A percentile compares a stretch with the other conserved stretches of the same genome.
These are phyloP conservation scores for Bondarzewia mesenterica DNA, from an alignment of 1,284 basidiomycete genomes.

Conservation along the genomic window DNA sequence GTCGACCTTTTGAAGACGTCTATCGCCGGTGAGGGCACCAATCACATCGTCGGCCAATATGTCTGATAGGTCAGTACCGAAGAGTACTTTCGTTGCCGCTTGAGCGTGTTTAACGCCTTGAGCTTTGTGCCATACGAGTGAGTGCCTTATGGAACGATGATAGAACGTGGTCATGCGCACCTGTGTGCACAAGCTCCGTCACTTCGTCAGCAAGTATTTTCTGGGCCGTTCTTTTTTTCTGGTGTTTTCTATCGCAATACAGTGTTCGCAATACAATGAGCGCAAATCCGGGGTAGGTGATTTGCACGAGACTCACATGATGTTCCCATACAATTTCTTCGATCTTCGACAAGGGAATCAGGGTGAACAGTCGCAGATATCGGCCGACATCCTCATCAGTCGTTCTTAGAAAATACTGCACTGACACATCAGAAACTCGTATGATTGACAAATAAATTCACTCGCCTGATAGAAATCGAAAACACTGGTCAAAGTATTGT, in stretches of 20 bases:
- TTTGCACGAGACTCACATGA: constrained; percentile 27
- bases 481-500: constrained; percentile 66
- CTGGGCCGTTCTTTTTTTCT: constrained; percentile 65
- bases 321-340: constrained; percentile 54
- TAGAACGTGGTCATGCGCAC: constrained; percentile 33
- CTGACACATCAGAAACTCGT: not conserved
- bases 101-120: constrained; percentile 43
- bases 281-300: not conserved
- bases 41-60: constrained; percentile 42
- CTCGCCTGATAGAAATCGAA: constrained; percentile 89
- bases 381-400: constrained; percentile 77
- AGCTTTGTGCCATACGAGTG: constrained; percentile 17
- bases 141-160: constrained; percentile 1
- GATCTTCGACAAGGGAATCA: constrained; percentile 60
- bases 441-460: not conserved
- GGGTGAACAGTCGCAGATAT: constrained; percentile 81
- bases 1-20: constrained; percentile 41
- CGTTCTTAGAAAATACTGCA: constrained; percentile 83
- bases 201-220: constrained; percentile 79
- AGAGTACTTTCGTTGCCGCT: constrained; percentile 55
- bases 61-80: constrained; percentile 37
- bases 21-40: constrained; percentile 51
- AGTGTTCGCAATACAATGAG: not conserved
- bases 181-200: constrained; percentile 79
- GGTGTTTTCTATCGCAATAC: constrained; percentile 39